Evolutionary conservation across 176 grass and related monocot genomes (phyloP), one percentile per base, ranked within the genome.

Genomic region (Carex littledalei): DNA sequence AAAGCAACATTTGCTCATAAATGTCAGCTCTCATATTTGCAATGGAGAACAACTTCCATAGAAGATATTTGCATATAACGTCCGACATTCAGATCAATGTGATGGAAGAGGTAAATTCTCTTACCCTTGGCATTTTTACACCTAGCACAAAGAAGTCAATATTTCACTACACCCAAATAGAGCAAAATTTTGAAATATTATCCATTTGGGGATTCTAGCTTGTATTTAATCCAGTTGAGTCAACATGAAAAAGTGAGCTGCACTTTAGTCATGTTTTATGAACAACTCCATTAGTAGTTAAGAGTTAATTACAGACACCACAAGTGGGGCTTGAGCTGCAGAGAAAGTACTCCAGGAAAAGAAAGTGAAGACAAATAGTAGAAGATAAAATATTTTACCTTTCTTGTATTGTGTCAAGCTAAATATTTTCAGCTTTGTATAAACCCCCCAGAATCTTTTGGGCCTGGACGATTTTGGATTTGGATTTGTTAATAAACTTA

Each of bases 371-470:
- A 22, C 24, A 13, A 54, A 20, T 55, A 31, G 22, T 50, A 1
- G 0, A 55, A 77, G 24, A 0, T 32, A 32, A 15, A 56, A 78
- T 37, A 63, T n/a, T 62, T 4, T 87, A 93, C 94, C 90, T 70
- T 94, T 97, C 86, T 84, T 92, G 86, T 97, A 97, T 66, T 3
- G 61, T 70, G 92, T 97, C 92, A 97, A 85, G 73, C 90, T 94
- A 81, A 97, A 97, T 85, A 97, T 97, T 87, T 97, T 97, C 8
- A 94, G 71, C 84, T 97, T 97, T 14, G 94, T 97, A 37, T 97
- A 97, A 69, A 97, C 94, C 20, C 94, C 94, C 94, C 94, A 97
- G 79, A 97, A 97, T 37, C 94, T 88, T 77, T 92, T 94, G 59
- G 94, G 94, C 74, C 92, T 92, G 13, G 81, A 67, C 4, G 81